Percentiles rank a stretch among this genome's conserved stretches.
These are phyloP conservation scores for Anthoceros angustus DNA, from an alignment of 225 moss, liverwort and hornwort species.

Conservation along the genomic window DNA sequence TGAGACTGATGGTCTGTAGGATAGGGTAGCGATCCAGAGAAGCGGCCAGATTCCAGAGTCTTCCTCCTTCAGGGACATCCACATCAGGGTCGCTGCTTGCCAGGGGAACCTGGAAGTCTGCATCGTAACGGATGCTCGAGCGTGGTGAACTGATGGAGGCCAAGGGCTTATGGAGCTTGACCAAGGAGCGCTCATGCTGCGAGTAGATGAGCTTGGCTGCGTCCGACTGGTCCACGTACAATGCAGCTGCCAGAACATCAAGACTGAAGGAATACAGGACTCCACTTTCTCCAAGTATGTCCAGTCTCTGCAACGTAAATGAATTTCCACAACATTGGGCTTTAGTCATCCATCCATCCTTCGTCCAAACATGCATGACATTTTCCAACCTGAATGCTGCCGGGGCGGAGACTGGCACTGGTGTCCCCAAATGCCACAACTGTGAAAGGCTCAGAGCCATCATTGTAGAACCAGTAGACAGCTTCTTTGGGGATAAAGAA, in stretches of 20 bases:
- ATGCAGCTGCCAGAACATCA: neutral
- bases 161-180: neutral
- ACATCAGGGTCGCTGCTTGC: neutral
- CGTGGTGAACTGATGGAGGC: neutral
- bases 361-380: neutral
- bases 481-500: slow-evolving; percentile 4
- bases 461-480: slow-evolving; percentile 3
- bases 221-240: neutral
- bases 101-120: neutral
- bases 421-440: neutral
- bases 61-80: neutral
- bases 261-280: neutral
- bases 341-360: neutral
- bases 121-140: neutral
- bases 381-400: neutral
- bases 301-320: neutral
- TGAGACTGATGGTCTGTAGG: neutral
- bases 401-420: neutral
- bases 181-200: neutral
- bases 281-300: neutral
- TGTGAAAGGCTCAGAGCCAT: neutral
- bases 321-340: neutral
- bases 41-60: neutral
- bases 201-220: slow-evolving; percentile 3
- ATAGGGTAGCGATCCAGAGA: slow-evolving; percentile 1